A percentile compares a stretch with the other conserved stretches of the same genome.
Evolutionary conservation across 2,329 filamentous ascomycete genomes (phyloP).

Genomic region (Fusarium paranaense): DNA sequence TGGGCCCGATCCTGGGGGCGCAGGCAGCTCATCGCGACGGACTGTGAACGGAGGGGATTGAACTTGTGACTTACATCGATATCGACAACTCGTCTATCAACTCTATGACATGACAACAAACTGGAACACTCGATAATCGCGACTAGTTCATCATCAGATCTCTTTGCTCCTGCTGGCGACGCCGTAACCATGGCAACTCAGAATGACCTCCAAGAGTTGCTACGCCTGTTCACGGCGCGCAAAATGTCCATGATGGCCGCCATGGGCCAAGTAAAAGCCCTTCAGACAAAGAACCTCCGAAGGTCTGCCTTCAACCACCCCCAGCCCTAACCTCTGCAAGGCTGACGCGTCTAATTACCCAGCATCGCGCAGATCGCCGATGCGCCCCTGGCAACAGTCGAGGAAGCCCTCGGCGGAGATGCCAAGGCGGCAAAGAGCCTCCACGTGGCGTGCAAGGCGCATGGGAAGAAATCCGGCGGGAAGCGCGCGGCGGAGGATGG

Average conservation of each 20-base stretch:
- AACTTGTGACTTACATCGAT: slow-evolving; percentile 36
- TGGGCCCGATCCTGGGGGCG: slow-evolving; percentile 23
- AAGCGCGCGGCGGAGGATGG: slow-evolving; percentile 47
- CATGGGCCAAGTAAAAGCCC: slow-evolving; percentile 67
- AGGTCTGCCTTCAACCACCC: slow-evolving; percentile 56
- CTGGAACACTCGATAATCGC: too few relatives aligned
- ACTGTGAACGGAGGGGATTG: slow-evolving; percentile 14
- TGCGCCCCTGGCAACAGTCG: slow-evolving; percentile 57
- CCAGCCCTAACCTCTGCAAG: fast-evolving
- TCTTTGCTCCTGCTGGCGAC: not conserved
- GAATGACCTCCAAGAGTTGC: slow-evolving; percentile 70
- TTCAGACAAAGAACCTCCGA: slow-evolving; percentile 65
- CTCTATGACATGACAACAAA: not conserved
- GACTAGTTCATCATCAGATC: not conserved
- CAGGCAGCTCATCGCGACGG: slow-evolving; percentile 14
- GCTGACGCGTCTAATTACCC: slow-evolving; percentile 4
- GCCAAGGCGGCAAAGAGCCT: slow-evolving; percentile 62
- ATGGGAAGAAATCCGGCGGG: slow-evolving; percentile 54
- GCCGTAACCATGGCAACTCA: slow-evolving; percentile 63
- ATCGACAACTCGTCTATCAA: not conserved
- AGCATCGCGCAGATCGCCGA: slow-evolving; percentile 69
- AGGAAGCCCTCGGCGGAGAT: slow-evolving; percentile 59
- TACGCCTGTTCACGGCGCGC: slow-evolving; percentile 69
- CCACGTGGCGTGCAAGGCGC: slow-evolving; percentile 66
- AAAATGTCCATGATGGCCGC: slow-evolving; percentile 70